Evolutionary conservation across 2,329 filamentous ascomycete species (phyloP), one percentile per base, ranked within the genome.

Genomic region (Colletotrichum lentis): DNA sequence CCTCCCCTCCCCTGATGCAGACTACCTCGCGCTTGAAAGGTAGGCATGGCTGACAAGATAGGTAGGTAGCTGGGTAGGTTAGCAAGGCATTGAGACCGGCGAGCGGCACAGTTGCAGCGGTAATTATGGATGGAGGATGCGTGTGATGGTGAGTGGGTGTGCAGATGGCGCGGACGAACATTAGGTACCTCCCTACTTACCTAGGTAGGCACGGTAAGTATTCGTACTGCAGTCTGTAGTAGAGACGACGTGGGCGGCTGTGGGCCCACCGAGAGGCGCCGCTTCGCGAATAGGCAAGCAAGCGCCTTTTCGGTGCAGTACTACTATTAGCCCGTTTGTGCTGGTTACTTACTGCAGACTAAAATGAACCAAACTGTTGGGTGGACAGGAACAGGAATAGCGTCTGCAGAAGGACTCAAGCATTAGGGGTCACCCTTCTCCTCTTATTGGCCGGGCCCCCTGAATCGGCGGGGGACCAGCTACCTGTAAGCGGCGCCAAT

Each of bases 341-440:
- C 50, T 35, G 53, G 27, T 31, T 44, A 24, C 43, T 31, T 44
- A 24, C 43, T 41, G 43, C 61, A 20, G 12, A 31, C 27, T 6
- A 50, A 18, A 31, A 49, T 20, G 10, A 14, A 24, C 54, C 60
- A 41, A 37, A 18, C 47, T 47, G 44, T n/a, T 67, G 50, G 47
- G 44, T 24, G 35, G 16, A 50, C 49, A 65, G 62, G 55, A 68
- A 65, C 55, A 65, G 65, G 65, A 20, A 27, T 65, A 68, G 65
- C 50, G 50, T 6, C 31, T 8, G 5, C 11, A 11, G n/a, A 6
- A 2, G 24, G 43, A n/a, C 27, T 27, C 27, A 43, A 50, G 11
- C 27, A 65, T 46, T 57, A 63, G 52, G 44, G 64, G 64, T 50
- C 27, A 12, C 3, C 14, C 12, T 5, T 10, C 16, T 31, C 35